phyloP scores from a whole-genome alignment of 2,329 filamentous ascomycete genomes.

The Nannizziopsis arthrosporioides region DNA sequence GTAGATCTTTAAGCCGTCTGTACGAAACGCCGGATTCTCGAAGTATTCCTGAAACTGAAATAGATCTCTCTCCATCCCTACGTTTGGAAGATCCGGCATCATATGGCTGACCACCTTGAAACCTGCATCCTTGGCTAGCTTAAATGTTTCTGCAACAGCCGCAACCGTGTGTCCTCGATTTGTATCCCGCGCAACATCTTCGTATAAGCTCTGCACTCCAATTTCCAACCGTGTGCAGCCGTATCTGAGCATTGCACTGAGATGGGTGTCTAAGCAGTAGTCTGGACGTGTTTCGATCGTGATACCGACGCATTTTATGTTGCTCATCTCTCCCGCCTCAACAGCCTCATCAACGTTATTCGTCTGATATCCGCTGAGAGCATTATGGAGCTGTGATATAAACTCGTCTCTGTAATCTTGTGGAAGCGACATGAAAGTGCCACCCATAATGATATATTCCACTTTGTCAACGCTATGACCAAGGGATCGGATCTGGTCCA shows the following conservation, averaged over 20 bases:
- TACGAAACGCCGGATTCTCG: constrained; percentile 88
- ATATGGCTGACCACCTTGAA: constrained; percentile 99
- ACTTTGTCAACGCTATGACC: constrained; percentile 98
- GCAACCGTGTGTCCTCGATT: constrained; percentile 95
- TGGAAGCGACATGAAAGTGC: constrained; percentile 94
- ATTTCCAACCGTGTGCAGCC: constrained; percentile 91
- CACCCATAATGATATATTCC: constrained; percentile 99
- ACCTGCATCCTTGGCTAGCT: constrained; percentile 90
- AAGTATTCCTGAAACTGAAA: constrained; percentile 98
- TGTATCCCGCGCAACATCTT: constrained; percentile 95
- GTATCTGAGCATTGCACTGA: constrained; percentile 94
- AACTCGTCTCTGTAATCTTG: constrained; percentile 85
- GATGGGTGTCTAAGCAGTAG: constrained; percentile 90
- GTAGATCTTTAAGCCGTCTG: constrained; percentile 95
- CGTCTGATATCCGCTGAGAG: constrained; percentile 88
- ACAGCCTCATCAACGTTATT: constrained; percentile 93
- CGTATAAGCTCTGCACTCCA: constrained; percentile 91
- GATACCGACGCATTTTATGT: constrained; percentile 94
- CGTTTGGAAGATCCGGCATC: constrained; percentile 98
- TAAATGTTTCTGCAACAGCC: constrained; percentile 91
- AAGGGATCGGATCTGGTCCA: constrained; percentile 90
- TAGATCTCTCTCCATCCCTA: constrained; percentile 94
- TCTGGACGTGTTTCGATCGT: constrained; percentile 96
- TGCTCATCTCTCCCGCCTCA: constrained; percentile 87
- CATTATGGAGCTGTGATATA: constrained; percentile 92